Base-by-base conservation (phyloP, 2,329 filamentous ascomycete genomes). In the Claviceps arundinis region DNA sequence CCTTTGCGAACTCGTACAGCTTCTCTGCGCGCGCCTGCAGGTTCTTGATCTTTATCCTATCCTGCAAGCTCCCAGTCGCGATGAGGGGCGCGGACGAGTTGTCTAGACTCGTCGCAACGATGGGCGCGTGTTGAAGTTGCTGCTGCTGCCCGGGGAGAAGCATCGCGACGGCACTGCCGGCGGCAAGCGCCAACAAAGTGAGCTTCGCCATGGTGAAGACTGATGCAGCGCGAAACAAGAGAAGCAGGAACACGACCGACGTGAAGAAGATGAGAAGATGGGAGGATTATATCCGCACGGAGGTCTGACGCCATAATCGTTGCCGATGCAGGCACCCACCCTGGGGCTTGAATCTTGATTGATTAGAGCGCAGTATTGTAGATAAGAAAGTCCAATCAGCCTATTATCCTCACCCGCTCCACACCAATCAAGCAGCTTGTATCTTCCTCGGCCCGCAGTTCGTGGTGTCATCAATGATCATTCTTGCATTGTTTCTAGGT, bases 1-100 rank as follows among this genome's bases (percentile, higher is more conserved):
- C 69, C 63, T 82, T 71, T 0, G 84, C 82, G 52, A 86, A 76
- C 50, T 76, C 68, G 59, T 77, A 86, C 8, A 88, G 74, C 42
- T 78, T 65, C 59, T 82, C 70, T 4, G 84, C 79, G 19, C 82
- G 77, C 5, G 70, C 65, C 43, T 82, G 65, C 6, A 88, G 75
- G 24, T 75, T 78, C 17, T 77, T 68, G 42, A 68, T 65, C 17
- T 68, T 71, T 65, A 88, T 83, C 54, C 69, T 69, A 16, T 66
- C 68, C 65, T 85, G 78, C 2, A 85, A 70, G 14, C 68, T 65
- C 60, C 78, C 68, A 47, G 76, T 76, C 61, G 75, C 73, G 47
- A 83, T 68, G 50, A 79, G 54, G 1, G 70, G 71, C 58, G 63
- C 62, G 19, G 60, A 47, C 51, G n/a, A 50, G 51, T 34, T 17